Evolutionary conservation across 441 rosid genomes (phyloP).

Genomic region (Populus hybrid): DNA sequence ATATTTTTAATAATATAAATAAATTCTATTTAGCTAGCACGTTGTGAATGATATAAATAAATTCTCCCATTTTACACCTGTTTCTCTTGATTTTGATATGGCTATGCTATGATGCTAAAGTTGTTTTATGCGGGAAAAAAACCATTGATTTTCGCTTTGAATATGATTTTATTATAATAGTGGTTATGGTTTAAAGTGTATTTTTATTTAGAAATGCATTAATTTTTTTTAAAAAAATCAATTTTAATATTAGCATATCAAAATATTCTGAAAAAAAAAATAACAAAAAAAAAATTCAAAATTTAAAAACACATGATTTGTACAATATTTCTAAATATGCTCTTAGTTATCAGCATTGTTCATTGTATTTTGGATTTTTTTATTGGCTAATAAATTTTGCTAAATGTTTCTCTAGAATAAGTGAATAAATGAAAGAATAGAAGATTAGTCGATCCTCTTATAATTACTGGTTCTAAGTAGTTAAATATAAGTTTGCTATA

Average conservation of each 20-base stretch:
- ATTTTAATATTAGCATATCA: too few relatives aligned
- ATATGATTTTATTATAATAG: neutral
- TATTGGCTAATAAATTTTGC: neutral
- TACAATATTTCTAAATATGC: fast-evolving
- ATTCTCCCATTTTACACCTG: neutral
- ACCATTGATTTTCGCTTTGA: neutral
- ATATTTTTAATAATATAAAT: too few relatives aligned
- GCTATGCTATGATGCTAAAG: neutral
- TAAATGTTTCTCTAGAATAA: neutral
- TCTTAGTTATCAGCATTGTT: neutral
- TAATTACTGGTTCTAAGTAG: fast-evolving
- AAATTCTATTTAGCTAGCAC: too few relatives aligned
- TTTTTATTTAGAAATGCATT: too few relatives aligned
- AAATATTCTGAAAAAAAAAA: too few relatives aligned
- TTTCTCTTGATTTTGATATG: neutral
- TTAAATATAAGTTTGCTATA: fast-evolving
- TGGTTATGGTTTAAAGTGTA: fast-evolving
- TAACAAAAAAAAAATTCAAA: too few relatives aligned
- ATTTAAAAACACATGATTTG: too few relatives aligned
- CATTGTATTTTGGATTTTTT: neutral
- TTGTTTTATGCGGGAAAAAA: neutral
- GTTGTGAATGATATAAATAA: neutral
- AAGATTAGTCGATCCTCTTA: too few relatives aligned
- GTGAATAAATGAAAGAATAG: neutral
- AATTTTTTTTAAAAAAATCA: too few relatives aligned